Evolutionary conservation across 768 basidiomycete species (phyloP).

Genomic region (Lentinula lateritia): DNA sequence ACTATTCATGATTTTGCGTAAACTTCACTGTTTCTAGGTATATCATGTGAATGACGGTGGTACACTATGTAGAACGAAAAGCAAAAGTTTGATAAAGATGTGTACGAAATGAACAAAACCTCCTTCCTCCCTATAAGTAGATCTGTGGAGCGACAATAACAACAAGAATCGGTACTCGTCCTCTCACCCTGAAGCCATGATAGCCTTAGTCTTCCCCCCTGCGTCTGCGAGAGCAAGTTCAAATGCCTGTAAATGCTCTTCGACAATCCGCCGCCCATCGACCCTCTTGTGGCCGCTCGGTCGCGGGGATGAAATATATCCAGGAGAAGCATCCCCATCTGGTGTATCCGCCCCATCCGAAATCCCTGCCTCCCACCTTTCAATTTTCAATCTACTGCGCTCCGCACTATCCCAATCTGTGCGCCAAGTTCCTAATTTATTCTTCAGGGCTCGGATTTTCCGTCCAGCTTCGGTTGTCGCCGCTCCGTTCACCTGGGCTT

Average conservation of each 20-base stretch:
- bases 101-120: conserved; percentile 3
- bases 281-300: conserved; percentile 34
- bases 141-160: background rate
- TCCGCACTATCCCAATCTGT: conserved; percentile 85
- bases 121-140: background rate
- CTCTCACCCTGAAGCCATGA: conserved; percentile 63
- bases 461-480: conserved; percentile 82
- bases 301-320: conserved; percentile 4
- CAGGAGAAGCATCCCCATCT: conserved; percentile 22
- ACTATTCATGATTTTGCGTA: background rate
- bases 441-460: conserved; percentile 81
- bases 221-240: conserved; percentile 69
- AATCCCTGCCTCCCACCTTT: conserved; percentile 72
- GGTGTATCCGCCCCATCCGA: conserved; percentile 33
- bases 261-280: conserved; percentile 69
- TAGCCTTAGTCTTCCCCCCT: conserved; percentile 69
- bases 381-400: conserved; percentile 67
- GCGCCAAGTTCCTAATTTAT: conserved; percentile 75
- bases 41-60: background rate
- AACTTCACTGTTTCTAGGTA: background rate
- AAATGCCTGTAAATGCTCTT: conserved; percentile 75
- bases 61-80: conserved; percentile 13
- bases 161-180: background rate
- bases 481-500: conserved; percentile 84
- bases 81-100: conserved; percentile 9